Percentiles rank a stretch among this genome's conserved stretches.
Conservation (phyloP, 208 protist species). For the Crithidia mellificae region DNA sequence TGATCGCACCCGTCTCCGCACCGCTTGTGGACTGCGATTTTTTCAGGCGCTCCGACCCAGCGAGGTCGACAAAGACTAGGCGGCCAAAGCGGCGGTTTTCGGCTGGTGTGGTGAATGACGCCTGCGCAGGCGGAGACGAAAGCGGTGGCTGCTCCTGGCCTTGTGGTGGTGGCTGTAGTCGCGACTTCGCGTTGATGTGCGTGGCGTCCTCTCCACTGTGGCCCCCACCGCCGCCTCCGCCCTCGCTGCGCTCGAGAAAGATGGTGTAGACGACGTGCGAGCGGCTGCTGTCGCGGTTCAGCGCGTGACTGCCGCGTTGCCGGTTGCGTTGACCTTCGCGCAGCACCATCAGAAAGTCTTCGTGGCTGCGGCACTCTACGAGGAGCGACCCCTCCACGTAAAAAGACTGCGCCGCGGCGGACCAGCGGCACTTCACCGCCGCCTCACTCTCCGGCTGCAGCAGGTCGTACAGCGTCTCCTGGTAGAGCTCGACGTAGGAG, state of each 20-base stretch:
- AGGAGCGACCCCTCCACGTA: slow-evolving; percentile 87
- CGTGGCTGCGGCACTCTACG: slow-evolving; percentile 69
- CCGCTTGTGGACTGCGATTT: slow-evolving; percentile 69
- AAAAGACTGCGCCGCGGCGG: slow-evolving; percentile 61
- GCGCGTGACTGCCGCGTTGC: slow-evolving; percentile 64
- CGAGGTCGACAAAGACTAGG: slow-evolving; percentile 93
- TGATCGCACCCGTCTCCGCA: slow-evolving; percentile 87
- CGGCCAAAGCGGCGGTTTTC: slow-evolving; percentile 65
- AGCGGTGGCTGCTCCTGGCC: too few species aligned
- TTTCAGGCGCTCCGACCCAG: slow-evolving; percentile 91
- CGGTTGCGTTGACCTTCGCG: slow-evolving; percentile 82
- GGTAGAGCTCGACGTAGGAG: slow-evolving; percentile 88
- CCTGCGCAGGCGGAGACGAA: too few species aligned
- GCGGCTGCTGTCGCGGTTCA: slow-evolving; percentile 90
- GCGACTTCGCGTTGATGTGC: too few species aligned
- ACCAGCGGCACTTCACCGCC: slow-evolving; percentile 76
- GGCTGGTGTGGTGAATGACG: too few species aligned
- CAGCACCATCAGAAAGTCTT: slow-evolving; percentile 82
- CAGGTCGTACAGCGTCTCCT: slow-evolving; percentile 86
- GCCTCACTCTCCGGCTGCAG: slow-evolving; percentile 47
- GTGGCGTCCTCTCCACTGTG: background rate
- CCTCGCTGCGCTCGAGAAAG: slow-evolving; percentile 52
- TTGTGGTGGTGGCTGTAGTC: too few species aligned
- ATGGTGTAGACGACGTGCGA: slow-evolving; percentile 92
- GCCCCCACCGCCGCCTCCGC: slow-evolving; percentile 2